Evolutionary conservation across 1,284 basidiomycete genomes (phyloP), one percentile per base, ranked within the genome.

Genomic region (Inonotus hispidus): DNA sequence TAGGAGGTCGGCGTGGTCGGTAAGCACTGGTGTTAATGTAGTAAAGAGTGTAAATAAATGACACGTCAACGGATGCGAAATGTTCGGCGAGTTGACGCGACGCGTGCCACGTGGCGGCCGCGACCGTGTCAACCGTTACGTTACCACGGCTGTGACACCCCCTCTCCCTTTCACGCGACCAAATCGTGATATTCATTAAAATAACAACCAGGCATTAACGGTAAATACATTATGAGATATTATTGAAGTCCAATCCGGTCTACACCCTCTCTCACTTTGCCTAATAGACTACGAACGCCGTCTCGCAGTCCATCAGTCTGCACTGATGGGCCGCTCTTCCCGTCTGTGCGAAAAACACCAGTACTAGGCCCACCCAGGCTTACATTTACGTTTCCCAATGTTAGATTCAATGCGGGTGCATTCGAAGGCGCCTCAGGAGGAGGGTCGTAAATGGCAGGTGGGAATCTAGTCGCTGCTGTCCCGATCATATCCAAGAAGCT

Each of bases 351-450:
- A 73, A 93, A 96, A 32, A 96, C 83, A 1, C 93, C 93, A 0
- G 88, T 84, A 8, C 88, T 89, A 35, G 81, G 83, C 2, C 93
- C 93, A n/a, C 93, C 94, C 3, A 97, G 82, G 65, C 87, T 93
- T 50, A 98, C 85, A 69, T 93, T 94, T 62, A 97, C 90, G 0
- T 91, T 90, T 6, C 93, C 95, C 29, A 97, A 82, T 66, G 94
- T 93, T 35, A 98, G 79, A 69, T 93, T 95, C 65, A 97, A 72
- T n/a, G 84, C 78, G 3, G 90, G 88, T 23, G 84, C 83, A 64
- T 77, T 86, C 29, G 81, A 80, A 10, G 82, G 82, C 23, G 83
- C 84, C 70, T 88, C 86, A 19, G 84, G 83, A 10, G 86, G 84
- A 11, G 85, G 85, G 60, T 87, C 85, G 68, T 84, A 89, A 27